A percentile compares a stretch with the other conserved stretches of the same genome.
Evolutionary conservation across 495 filamentous ascomycete genomes (phyloP).

Genomic region (Xylaria telfairii): DNA sequence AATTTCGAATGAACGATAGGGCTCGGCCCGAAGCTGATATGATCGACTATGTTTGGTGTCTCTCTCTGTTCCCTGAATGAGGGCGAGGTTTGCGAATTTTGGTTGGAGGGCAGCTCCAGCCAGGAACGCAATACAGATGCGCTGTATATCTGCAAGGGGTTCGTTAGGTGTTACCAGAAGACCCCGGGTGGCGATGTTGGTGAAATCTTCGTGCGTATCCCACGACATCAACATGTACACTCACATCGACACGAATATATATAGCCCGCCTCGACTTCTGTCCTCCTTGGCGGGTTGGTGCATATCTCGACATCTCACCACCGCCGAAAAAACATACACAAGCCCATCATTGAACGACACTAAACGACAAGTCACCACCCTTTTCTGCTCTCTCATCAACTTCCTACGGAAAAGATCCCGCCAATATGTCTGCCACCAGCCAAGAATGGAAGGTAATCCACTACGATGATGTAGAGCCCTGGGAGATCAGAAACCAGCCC

Average conservation of each 20-base stretch:
- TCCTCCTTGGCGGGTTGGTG: neutral
- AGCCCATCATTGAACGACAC: neutral
- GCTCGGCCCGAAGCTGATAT: neutral
- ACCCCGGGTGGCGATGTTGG: neutral
- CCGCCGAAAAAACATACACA: neutral
- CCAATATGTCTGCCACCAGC: neutral
- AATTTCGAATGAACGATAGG: neutral
- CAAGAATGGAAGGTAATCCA: neutral
- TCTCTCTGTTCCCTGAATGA: neutral
- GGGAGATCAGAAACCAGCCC: neutral
- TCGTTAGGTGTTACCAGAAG: neutral
- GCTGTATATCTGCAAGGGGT: neutral
- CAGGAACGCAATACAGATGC: neutral
- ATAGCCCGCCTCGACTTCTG: neutral
- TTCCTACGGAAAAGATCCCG: too few species aligned
- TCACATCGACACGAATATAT: neutral
- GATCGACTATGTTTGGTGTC: neutral
- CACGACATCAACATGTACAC: neutral
- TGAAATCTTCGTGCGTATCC: neutral
- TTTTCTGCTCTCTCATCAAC: neutral
- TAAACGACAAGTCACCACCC: neutral
- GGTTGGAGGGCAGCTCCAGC: neutral
- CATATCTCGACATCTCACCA: neutral
- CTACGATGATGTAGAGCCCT: neutral
- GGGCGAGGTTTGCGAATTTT: neutral